Evolutionary conservation across 192 early-diverging fungal species (phyloP).

Genomic region (Coemansia sp.): DNA sequence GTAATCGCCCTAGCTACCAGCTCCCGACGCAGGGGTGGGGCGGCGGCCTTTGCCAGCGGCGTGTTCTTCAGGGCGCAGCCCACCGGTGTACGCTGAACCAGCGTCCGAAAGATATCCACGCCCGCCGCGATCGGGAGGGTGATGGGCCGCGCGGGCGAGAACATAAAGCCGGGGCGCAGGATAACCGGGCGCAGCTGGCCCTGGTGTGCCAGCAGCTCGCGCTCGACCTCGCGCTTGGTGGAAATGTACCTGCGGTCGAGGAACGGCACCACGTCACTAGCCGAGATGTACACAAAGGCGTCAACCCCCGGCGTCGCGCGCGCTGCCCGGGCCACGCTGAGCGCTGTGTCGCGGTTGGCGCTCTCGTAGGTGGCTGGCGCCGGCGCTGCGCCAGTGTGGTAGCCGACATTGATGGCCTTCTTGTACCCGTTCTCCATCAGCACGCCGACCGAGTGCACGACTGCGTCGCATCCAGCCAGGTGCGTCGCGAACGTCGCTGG

Average conservation of each 20-base stretch:
- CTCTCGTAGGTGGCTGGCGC: constrained; percentile 53
- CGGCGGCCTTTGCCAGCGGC: constrained; percentile 37
- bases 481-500: constrained; percentile 54
- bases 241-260: constrained; percentile 61
- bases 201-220: constrained; percentile 44
- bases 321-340: constrained; percentile 53
- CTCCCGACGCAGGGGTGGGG: constrained; percentile 32
- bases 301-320: constrained; percentile 41
- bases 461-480: constrained; percentile 53
- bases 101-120: constrained; percentile 41
- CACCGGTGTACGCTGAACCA: constrained; percentile 26
- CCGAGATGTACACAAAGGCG: constrained; percentile 65
- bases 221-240: constrained; percentile 69
- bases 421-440: constrained; percentile 69
- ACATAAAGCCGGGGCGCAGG: constrained; percentile 62
- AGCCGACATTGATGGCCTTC: constrained; percentile 38
- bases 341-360: constrained; percentile 67
- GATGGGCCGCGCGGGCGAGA: constrained; percentile 51
- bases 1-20: constrained; percentile 35
- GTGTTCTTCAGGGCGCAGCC: constrained; percentile 30
- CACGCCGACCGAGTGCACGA: constrained; percentile 68
- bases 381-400: constrained; percentile 1
- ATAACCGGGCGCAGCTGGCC: constrained; percentile 49
- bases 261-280: constrained; percentile 57
- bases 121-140: constrained; percentile 56